These are phyloP conservation scores for Fusarium staphyleae DNA, from an alignment of 2,329 filamentous ascomycete species.

Conservation along the genomic window DNA sequence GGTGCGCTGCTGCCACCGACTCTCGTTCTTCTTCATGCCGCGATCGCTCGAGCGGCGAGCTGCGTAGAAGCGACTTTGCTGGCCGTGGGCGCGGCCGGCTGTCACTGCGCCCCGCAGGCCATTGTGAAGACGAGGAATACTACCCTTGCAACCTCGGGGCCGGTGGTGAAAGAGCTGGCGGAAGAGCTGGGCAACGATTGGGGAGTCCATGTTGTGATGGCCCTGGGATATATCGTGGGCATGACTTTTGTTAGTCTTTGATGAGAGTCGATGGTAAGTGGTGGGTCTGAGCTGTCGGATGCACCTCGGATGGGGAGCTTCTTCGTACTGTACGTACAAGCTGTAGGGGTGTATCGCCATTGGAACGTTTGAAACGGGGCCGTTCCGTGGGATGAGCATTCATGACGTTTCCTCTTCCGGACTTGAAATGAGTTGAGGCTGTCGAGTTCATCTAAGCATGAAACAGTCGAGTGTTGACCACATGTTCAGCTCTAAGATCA, in stretches of 20 bases:
- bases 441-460: too few relatives aligned
- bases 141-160: conserved; percentile 46
- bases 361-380: conserved; percentile 1
- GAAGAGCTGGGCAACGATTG: conserved; percentile 78
- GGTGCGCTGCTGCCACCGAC: conserved; percentile 85
- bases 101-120: conserved; percentile 21
- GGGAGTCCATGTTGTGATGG: conserved; percentile 74
- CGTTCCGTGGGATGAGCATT: conserved; percentile 15
- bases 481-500: too few relatives aligned
- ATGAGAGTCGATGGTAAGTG: conserved; percentile 13
- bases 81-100: conserved; percentile 6
- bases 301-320: conserved; percentile 31
- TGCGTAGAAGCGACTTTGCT: conserved; percentile 41
- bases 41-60: conserved; percentile 46
- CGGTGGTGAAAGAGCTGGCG: conserved; percentile 81
- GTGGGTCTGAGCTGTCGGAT: conserved; percentile 34
- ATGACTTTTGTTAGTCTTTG: conserved; percentile 17
- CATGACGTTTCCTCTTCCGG: conserved; percentile 30
- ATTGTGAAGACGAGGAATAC: conserved; percentile 37
- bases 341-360: conserved; percentile 2
- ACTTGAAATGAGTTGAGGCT: background rate
- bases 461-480: too few relatives aligned
- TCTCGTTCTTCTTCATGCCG: conserved; percentile 63
- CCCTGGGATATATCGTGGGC: conserved; percentile 13
- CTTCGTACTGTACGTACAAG: conserved; percentile 4